Base-by-base conservation (phyloP, 768 basidiomycete genomes). In the Macrocybe gigantea region DNA sequence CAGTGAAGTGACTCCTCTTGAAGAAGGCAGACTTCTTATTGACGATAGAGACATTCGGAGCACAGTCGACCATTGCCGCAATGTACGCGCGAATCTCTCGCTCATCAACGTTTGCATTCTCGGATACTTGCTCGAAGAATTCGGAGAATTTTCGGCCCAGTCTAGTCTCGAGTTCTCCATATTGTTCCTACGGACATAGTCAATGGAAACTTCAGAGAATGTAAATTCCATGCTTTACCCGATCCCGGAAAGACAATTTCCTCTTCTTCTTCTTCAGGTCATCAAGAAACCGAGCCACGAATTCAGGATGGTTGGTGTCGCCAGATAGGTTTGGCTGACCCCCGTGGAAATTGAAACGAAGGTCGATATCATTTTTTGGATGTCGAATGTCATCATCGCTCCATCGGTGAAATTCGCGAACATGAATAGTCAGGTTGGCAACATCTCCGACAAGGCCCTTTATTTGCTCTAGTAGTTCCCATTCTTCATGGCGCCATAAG, bases 1-100 rank as follows among this genome's bases (percentile, higher is more conserved):
- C 41, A 7, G 41, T 31, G 41, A 42, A 42, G 41, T 30, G 41
- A 33, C 41, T 42, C 41, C 33, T 13, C 41, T 42, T 42, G 41
- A 42, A 42, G 41, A 31, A 42, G 33, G 41, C 31, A 31, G 41
- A 42, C 41, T 31, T 42, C 29, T 42, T 33, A 30, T 42, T 42
- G 41, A 42, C 33, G 31, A 42, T 42, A 33, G 31, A 31, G 41
- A 42, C 41, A 15, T 42, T 30, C 29, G 41, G 41, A 12, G 41
- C 41, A 33, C 41, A 42, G 41, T 42, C 41, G 31, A 31, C 33
- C 12, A 42, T 42, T 31, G 41, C 41, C 33, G 41, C 12, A 14
- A 43, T 32, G 35, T 33, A 43, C 31, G 42, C 42, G 32, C 30
- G 31, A 14, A 43, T 43, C 42, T 33, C 42, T 34, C 42, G 31